Evolutionary conservation across 148 eudicot species (phyloP).

Genomic region (Pharnaceum exiguum): DNA sequence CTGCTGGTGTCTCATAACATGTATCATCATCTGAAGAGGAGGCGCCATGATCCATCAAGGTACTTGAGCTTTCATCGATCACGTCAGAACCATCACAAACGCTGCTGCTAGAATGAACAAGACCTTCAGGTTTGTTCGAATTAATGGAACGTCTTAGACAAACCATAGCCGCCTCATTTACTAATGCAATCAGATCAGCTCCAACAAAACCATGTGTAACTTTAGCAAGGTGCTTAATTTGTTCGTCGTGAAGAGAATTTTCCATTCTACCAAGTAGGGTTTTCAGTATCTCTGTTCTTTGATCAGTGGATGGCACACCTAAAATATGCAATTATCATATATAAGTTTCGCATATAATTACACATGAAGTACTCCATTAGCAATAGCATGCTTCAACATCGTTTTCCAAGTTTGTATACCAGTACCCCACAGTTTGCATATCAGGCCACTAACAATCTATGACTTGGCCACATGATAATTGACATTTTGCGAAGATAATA

Average conservation of each 20-base stretch:
- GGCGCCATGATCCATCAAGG: slow-evolving; percentile 10
- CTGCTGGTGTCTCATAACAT: slow-evolving; percentile 33
- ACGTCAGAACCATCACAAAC: slow-evolving; percentile 19
- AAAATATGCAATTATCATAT: slow-evolving; percentile 15
- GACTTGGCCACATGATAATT: too few relatives aligned
- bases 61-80: slow-evolving; percentile 15
- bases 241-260: slow-evolving; percentile 47
- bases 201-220: slow-evolving; percentile 94
- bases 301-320: slow-evolving; percentile 90
- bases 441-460: too few relatives aligned
- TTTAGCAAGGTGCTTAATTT: slow-evolving; percentile 61
- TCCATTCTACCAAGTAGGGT: slow-evolving; percentile 61
- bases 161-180: slow-evolving; percentile 76
- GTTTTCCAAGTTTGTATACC: too few relatives aligned
- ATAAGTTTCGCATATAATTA: neutral
- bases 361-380: neutral
- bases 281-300: slow-evolving; percentile 70
- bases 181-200: slow-evolving; percentile 83
- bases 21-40: slow-evolving; percentile 17
- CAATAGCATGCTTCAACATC: neutral
- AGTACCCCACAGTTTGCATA: too few relatives aligned
- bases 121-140: slow-evolving; percentile 18
- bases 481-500: too few relatives aligned
- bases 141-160: slow-evolving; percentile 54
- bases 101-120: slow-evolving; percentile 9